These are phyloP conservation scores for Clonostachys byssicola DNA, from an alignment of 2,329 filamentous ascomycete species.

Conservation along the genomic window DNA sequence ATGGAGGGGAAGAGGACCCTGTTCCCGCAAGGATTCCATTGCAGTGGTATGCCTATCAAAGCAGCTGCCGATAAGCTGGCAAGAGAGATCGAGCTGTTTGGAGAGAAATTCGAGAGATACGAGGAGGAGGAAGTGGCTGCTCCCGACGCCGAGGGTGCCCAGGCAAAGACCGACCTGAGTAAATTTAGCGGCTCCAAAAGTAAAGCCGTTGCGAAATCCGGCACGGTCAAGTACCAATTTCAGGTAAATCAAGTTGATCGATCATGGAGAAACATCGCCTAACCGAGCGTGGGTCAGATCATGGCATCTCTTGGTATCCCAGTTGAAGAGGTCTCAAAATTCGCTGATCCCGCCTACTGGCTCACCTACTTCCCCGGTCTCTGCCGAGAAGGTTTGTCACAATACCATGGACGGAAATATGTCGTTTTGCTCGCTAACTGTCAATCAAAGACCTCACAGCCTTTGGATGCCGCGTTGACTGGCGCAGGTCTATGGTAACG, in stretches of 20 bases:
- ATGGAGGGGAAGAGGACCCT: slow-evolving; percentile 87
- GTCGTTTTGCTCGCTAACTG: slow-evolving; percentile 12
- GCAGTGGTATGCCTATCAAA: slow-evolving; percentile 96
- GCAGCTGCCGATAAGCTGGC: slow-evolving; percentile 93
- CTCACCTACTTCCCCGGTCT: slow-evolving; percentile 71
- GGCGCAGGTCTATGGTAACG: slow-evolving; percentile 88
- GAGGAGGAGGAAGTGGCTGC: slow-evolving; percentile 52
- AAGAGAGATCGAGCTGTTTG: slow-evolving; percentile 85
- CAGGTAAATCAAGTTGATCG: slow-evolving; percentile 19
- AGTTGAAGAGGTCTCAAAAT: slow-evolving; percentile 83
- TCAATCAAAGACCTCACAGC: slow-evolving; percentile 71
- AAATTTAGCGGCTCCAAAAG: slow-evolving; percentile 93
- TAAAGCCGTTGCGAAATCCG: slow-evolving; percentile 84
- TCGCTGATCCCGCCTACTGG: slow-evolving; percentile 90
- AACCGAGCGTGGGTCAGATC: slow-evolving; percentile 46
- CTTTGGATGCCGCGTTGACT: slow-evolving; percentile 86
- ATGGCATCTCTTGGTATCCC: slow-evolving; percentile 90
- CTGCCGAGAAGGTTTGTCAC: not conserved
- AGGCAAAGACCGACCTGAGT: slow-evolving; percentile 73
- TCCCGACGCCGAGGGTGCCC: slow-evolving; percentile 44
- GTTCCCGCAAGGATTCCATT: slow-evolving; percentile 90
- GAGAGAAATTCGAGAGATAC: slow-evolving; percentile 78
- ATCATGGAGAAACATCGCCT: too few species aligned
- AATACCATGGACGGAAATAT: not conserved
- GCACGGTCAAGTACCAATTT: slow-evolving; percentile 93